A percentile compares a stretch with the other conserved stretches of the same genome.
phyloP scores from a whole-genome alignment of 768 basidiomycete species.

The Mycena pura region DNA sequence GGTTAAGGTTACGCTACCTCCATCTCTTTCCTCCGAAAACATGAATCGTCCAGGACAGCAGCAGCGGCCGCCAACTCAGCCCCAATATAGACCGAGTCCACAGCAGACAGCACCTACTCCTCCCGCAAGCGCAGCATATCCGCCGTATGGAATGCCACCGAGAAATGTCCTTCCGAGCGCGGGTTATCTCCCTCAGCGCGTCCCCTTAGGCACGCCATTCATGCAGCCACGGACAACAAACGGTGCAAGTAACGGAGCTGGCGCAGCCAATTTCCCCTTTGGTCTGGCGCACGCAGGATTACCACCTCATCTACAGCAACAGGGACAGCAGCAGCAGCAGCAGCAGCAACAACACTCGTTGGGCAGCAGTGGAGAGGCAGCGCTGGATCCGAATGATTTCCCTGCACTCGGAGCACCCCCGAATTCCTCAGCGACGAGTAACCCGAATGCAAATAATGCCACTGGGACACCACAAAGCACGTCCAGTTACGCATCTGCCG shows the following conservation, averaged over 20 bases:
- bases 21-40: background rate
- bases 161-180: slow-evolving; percentile 55
- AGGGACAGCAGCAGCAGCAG: slow-evolving; percentile 57
- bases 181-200: slow-evolving; percentile 63
- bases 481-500: slow-evolving; percentile 53
- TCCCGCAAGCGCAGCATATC: slow-evolving; percentile 44
- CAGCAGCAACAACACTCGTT: slow-evolving; percentile 62
- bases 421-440: slow-evolving; percentile 42
- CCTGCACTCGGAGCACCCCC: slow-evolving; percentile 80
- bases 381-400: slow-evolving; percentile 86
- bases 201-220: slow-evolving; percentile 68
- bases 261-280: slow-evolving; percentile 72
- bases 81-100: slow-evolving; percentile 24
- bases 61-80: slow-evolving; percentile 20
- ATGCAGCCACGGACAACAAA: slow-evolving; percentile 57
- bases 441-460: slow-evolving; percentile 45
- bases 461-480: slow-evolving; percentile 38
- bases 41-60: slow-evolving; percentile 23
- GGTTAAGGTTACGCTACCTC: too few relatives aligned
- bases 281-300: slow-evolving; percentile 52
- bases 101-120: slow-evolving; percentile 27
- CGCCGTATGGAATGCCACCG: slow-evolving; percentile 66
- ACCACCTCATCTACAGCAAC: slow-evolving; percentile 52
- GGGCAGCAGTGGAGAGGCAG: slow-evolving; percentile 73
- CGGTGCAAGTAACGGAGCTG: slow-evolving; percentile 27